phyloP scores from a whole-genome alignment of 192 early-diverging fungal species.

The Hyaloraphidium curvatum region DNA sequence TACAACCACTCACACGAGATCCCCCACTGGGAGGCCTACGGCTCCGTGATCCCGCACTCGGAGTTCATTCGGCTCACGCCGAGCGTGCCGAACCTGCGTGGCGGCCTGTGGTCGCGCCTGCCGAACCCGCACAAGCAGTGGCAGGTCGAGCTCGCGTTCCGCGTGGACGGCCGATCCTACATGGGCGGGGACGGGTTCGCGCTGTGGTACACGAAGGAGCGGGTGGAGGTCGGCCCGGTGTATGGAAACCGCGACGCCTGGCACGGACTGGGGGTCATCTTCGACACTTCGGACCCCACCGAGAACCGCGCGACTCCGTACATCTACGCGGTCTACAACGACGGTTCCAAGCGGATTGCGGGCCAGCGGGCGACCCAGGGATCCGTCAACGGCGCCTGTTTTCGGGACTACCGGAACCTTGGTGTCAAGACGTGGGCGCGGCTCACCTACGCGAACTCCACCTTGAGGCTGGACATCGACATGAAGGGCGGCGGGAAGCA shows the following conservation, averaged over 20 bases:
- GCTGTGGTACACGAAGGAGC: constrained; percentile 60
- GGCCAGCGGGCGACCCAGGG: not conserved
- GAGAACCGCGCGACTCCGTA: not conserved
- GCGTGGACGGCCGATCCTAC: constrained; percentile 29
- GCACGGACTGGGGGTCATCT: constrained; percentile 18
- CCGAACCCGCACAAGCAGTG: constrained; percentile 48
- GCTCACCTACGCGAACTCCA: not conserved
- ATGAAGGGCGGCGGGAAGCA: not conserved
- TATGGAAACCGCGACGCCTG: not conserved
- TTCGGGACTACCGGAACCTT: too few relatives aligned
- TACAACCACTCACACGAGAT: constrained; percentile 15
- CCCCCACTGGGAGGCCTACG: constrained; percentile 28
- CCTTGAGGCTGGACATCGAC: too few relatives aligned
- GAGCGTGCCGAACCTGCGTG: constrained; percentile 29
- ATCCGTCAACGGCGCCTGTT: not conserved
- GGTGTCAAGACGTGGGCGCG: too few relatives aligned
- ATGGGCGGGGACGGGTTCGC: constrained; percentile 56
- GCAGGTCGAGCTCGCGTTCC: constrained; percentile 45
- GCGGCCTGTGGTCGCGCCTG: constrained; percentile 35
- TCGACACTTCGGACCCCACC: not conserved
- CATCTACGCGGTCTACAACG: not conserved
- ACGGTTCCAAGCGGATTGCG: not conserved
- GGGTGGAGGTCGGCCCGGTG: constrained; percentile 4
- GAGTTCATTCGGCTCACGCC: constrained; percentile 39
- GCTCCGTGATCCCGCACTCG: constrained; percentile 10